Evolutionary conservation across 495 filamentous ascomycete genomes (phyloP).

Genomic region (Trichocladium antarcticum): DNA sequence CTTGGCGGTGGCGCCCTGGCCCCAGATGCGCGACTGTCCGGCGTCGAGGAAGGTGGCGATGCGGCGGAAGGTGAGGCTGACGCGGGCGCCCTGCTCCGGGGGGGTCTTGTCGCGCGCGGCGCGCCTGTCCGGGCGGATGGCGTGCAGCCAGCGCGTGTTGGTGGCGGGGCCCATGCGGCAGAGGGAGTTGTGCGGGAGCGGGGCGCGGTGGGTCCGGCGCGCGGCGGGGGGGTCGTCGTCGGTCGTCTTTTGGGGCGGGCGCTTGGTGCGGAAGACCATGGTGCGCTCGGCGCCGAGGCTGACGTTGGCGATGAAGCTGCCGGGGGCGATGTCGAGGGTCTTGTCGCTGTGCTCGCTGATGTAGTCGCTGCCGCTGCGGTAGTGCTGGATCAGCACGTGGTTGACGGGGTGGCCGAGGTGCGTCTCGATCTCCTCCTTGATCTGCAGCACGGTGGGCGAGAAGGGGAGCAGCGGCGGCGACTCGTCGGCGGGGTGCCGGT

Average conservation of each 20-base stretch:
- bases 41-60: conserved; percentile 75
- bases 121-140: conserved; percentile 79
- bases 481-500: conserved; percentile 88
- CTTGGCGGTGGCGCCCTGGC: conserved; percentile 75
- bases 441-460: conserved; percentile 55
- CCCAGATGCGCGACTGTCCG: conserved; percentile 63
- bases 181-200: conserved; percentile 79
- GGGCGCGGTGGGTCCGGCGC: conserved; percentile 46
- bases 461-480: conserved; percentile 69
- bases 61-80: conserved; percentile 83
- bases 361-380: conserved; percentile 80
- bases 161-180: conserved; percentile 71
- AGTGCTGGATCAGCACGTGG: conserved; percentile 87
- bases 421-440: conserved; percentile 55
- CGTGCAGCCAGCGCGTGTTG: conserved; percentile 82
- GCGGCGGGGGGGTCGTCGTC: neutral
- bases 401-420: conserved; percentile 74
- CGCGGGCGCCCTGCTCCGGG: conserved; percentile 69
- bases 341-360: conserved; percentile 98
- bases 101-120: conserved; percentile 48
- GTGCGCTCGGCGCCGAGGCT: conserved; percentile 83
- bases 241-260: conserved; percentile 19
- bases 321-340: conserved; percentile 77
- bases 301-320: conserved; percentile 79
- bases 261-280: conserved; percentile 84